phyloP scores from a whole-genome alignment of 192 early-diverging fungal species.

The Umbelopsis isabellina region DNA sequence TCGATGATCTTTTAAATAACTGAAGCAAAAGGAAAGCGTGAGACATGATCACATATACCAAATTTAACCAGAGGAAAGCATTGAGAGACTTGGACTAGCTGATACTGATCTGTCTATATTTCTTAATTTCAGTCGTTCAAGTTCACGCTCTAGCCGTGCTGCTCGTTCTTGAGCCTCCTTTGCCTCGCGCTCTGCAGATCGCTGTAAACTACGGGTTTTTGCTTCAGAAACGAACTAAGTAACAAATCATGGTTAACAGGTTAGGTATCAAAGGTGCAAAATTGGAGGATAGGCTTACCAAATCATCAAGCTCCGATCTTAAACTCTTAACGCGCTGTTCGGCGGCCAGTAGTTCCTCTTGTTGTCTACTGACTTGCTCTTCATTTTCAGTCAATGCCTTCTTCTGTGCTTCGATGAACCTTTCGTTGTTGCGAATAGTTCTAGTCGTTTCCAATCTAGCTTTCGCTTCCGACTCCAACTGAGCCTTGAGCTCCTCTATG shows the following conservation, averaged over 20 bases:
- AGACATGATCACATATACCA: background rate
- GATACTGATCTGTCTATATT: background rate
- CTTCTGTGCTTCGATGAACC: constrained; percentile 1
- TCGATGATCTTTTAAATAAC: background rate
- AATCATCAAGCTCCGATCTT: constrained; percentile 5
- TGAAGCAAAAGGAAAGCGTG: too few species aligned
- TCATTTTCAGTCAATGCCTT: constrained; percentile 6
- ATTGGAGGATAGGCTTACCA: background rate
- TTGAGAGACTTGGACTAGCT: background rate
- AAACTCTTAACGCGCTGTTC: background rate
- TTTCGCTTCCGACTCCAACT: constrained; percentile 7
- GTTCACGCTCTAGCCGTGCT: constrained; percentile 4
- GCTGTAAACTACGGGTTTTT: background rate
- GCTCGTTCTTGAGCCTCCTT: constrained; percentile 2
- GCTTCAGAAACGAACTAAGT: constrained; percentile 15
- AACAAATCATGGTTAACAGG: background rate
- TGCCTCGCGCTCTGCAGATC: constrained; percentile 5
- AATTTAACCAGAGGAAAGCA: background rate
- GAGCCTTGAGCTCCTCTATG: constrained; percentile 7
- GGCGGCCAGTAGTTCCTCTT: background rate
- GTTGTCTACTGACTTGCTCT: background rate
- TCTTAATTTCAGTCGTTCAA: background rate
- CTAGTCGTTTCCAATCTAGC: background rate
- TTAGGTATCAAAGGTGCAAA: too few species aligned
- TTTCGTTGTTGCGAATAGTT: constrained; percentile 11